These are phyloP conservation scores for Globisporangium barbulae DNA, from an alignment of 352 stramenopile genomes.

Conservation along the genomic window DNA sequence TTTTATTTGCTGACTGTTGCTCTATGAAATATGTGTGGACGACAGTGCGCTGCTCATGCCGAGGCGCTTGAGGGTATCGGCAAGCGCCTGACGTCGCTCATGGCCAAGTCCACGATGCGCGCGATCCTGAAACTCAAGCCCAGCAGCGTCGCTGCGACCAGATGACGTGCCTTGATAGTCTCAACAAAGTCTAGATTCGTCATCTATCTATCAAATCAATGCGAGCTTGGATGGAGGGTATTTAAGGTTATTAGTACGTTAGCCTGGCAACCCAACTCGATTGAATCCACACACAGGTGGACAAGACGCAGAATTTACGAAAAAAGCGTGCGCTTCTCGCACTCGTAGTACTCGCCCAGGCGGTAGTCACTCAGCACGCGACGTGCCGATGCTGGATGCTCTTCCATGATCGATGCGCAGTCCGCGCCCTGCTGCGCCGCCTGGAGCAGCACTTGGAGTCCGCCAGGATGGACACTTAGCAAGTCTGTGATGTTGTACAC, in stretches of 20 bases:
- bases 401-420: conserved; percentile 47
- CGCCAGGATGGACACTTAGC: conserved; percentile 85
- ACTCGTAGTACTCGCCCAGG: conserved; percentile 63
- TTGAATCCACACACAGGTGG: background rate
- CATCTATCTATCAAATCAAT: background rate
- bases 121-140: conserved; percentile 62
- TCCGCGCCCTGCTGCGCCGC: conserved; percentile 49
- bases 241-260: background rate
- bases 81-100: conserved; percentile 45
- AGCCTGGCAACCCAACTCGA: conserved; percentile 1
- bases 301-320: conserved; percentile 6
- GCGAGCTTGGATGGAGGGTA: background rate
- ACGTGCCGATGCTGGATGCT: conserved; percentile 41
- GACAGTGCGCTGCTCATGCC: conserved; percentile 32
- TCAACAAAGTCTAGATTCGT: background rate
- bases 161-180: background rate
- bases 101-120: conserved; percentile 63
- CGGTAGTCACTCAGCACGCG: conserved; percentile 55
- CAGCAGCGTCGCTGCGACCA: background rate
- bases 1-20: background rate
- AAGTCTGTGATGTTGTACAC: conserved; percentile 93
- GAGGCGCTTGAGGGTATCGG: conserved; percentile 45
- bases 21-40: background rate
- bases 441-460: conserved; percentile 58
- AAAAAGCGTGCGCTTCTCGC: conserved; percentile 37